phyloP scores from a whole-genome alignment of 352 stramenopile species.

The Phytopythium aichiense region DNA sequence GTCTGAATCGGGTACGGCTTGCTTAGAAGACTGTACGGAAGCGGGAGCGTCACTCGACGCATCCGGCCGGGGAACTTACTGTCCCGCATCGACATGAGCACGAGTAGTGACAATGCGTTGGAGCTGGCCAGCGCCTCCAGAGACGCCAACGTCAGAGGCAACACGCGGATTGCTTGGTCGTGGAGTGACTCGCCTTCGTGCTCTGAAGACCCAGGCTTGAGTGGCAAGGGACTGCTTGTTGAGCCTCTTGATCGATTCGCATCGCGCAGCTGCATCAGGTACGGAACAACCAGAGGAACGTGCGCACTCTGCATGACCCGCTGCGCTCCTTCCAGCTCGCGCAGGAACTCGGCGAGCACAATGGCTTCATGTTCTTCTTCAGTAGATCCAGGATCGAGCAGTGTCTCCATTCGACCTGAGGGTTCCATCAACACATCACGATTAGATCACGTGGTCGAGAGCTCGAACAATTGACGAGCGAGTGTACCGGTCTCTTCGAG shows the following conservation, averaged over 20 bases:
- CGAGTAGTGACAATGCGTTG: slow-evolving; percentile 13
- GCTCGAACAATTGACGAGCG: not conserved
- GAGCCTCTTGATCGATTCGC: slow-evolving; percentile 12
- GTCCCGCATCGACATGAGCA: slow-evolving; percentile 72
- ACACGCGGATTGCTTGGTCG: slow-evolving; percentile 31
- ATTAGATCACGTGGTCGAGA: not conserved
- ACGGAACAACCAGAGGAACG: slow-evolving; percentile 69
- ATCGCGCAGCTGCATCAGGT: slow-evolving; percentile 57
- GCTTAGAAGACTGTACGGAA: slow-evolving; percentile 48
- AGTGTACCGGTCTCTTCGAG: slow-evolving; percentile 38
- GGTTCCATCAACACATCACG: not conserved
- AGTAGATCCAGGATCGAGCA: slow-evolving; percentile 45
- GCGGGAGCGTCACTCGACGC: slow-evolving; percentile 57
- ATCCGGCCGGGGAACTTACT: slow-evolving; percentile 75
- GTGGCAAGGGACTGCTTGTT: not conserved
- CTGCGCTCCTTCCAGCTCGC: slow-evolving; percentile 55
- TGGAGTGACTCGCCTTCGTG: not conserved
- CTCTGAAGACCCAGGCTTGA: not conserved
- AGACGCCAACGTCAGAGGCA: slow-evolving; percentile 39
- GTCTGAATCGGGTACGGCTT: slow-evolving; percentile 57
- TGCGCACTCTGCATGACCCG: slow-evolving; percentile 47
- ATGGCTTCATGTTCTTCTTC: slow-evolving; percentile 55
- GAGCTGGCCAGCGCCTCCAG: slow-evolving; percentile 31
- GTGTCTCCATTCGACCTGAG: slow-evolving; percentile 25
- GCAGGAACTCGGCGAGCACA: slow-evolving; percentile 60